Percentiles rank a stretch among this genome's conserved stretches.
Evolutionary conservation across 2,329 filamentous ascomycete genomes (phyloP).

Genomic region (Metarhizium guizhouense): DNA sequence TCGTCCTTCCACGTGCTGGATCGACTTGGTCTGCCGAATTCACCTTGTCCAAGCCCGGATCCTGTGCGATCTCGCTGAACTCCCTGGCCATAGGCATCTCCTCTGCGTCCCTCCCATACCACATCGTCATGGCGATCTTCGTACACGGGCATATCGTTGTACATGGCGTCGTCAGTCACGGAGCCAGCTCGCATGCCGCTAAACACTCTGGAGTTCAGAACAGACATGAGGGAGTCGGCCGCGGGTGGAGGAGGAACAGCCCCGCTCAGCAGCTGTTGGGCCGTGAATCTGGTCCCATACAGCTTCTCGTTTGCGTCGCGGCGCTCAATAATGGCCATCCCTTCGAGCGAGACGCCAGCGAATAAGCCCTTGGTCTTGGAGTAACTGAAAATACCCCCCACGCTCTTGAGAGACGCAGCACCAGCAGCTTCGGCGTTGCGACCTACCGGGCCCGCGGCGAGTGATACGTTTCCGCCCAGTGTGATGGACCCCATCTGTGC

Average conservation of each 20-base stretch:
- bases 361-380: slow-evolving; percentile 97
- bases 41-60: slow-evolving; percentile 32
- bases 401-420: slow-evolving; percentile 79
- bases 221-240: slow-evolving; percentile 73
- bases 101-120: slow-evolving; percentile 70
- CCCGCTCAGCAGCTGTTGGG: slow-evolving; percentile 72
- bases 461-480: slow-evolving; percentile 89
- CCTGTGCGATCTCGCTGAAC: slow-evolving; percentile 25
- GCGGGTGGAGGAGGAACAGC: slow-evolving; percentile 68
- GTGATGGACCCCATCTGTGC: slow-evolving; percentile 87
- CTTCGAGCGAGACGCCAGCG: slow-evolving; percentile 89
- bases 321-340: slow-evolving; percentile 85
- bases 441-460: slow-evolving; percentile 88
- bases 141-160: slow-evolving; percentile 90
- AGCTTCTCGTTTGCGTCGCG: slow-evolving; percentile 96
- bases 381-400: slow-evolving; percentile 92
- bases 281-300: slow-evolving; percentile 76
- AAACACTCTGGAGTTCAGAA: slow-evolving; percentile 81
- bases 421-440: slow-evolving; percentile 94
- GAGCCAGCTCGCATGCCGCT: slow-evolving; percentile 47
- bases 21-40: slow-evolving; percentile 49
- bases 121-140: slow-evolving; percentile 74
- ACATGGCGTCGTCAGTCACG: slow-evolving; percentile 56
- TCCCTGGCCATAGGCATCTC: slow-evolving; percentile 62
- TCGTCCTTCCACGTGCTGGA: slow-evolving; percentile 69